Evolutionary conservation across 257 asterid species (phyloP).

Genomic region (Haberlea rhodopensis): DNA sequence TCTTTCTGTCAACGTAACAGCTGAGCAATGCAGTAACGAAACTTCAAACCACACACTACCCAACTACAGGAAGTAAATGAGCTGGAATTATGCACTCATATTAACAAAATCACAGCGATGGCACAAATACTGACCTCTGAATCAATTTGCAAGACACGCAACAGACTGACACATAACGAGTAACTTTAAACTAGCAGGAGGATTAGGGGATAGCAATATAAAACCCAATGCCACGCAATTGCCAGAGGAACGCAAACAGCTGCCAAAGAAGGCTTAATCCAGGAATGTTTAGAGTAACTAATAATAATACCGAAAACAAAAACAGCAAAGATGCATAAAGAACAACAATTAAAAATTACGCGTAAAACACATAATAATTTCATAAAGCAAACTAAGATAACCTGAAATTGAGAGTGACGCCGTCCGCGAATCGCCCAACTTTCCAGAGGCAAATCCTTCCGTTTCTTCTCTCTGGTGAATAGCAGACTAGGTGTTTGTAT

Average conservation of each 20-base stretch:
- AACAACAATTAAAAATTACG: background rate
- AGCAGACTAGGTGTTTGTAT: no score
- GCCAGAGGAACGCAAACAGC: background rate
- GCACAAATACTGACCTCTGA: background rate
- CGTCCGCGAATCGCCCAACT: background rate
- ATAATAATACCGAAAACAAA: background rate
- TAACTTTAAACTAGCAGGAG: conserved; percentile 5
- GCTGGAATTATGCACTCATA: background rate
- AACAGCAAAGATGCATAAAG: no score
- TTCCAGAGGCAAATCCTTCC: background rate
- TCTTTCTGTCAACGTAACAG: background rate
- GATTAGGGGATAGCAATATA: conserved; percentile 1
- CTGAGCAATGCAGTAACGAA: no score
- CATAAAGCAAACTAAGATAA: background rate
- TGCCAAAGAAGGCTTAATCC: background rate
- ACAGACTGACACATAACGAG: background rate
- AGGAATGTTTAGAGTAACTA: background rate
- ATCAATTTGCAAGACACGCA: background rate
- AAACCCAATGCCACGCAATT: conserved; percentile 6
- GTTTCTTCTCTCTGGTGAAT: background rate
- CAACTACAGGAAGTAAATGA: background rate
- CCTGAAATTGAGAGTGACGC: conserved; percentile 19
- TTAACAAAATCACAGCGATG: background rate
- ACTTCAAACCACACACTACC: background rate
- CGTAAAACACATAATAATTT: background rate